Evolutionary conservation across 495 filamentous ascomycete genomes (phyloP).

Genomic region (Chaetomium cochliodes): DNA sequence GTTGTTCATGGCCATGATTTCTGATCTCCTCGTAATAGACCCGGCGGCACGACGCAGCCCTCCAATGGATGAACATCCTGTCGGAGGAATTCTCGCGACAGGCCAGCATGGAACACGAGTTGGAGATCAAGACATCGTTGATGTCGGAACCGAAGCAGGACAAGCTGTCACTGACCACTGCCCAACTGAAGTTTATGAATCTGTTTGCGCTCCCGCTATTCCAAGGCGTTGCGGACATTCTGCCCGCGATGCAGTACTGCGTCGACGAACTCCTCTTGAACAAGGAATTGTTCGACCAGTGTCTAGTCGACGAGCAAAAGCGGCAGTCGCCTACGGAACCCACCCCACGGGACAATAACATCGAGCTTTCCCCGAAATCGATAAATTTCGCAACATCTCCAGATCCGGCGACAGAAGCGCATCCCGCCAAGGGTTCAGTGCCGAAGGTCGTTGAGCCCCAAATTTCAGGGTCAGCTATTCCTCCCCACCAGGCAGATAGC

Average conservation of each 20-base stretch:
- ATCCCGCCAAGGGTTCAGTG: neutral
- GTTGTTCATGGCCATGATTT: constrained; percentile 16
- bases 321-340: constrained; percentile 27
- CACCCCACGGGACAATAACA: constrained; percentile 27
- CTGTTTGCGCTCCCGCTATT: constrained; percentile 92
- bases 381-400: constrained; percentile 40
- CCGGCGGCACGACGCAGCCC: constrained; percentile 74
- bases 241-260: constrained; percentile 79
- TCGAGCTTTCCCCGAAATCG: constrained; percentile 41
- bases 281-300: constrained; percentile 63
- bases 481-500: constrained; percentile 16
- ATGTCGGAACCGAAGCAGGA: constrained; percentile 83
- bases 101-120: constrained; percentile 83
- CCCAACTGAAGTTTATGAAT: constrained; percentile 94
- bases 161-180: constrained; percentile 75
- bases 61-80: constrained; percentile 84
- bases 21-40: constrained; percentile 55
- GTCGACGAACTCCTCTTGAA: constrained; percentile 78
- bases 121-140: constrained; percentile 80
- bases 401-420: constrained; percentile 25
- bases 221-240: constrained; percentile 74
- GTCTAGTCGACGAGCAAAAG: constrained; percentile 40
- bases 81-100: constrained; percentile 94
- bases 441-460: constrained; percentile 16
- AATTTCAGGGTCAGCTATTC: neutral